Evolutionary conservation across 768 basidiomycete species (phyloP), one percentile per base, ranked within the genome.

Genomic region (Trametes sanguinea): DNA sequence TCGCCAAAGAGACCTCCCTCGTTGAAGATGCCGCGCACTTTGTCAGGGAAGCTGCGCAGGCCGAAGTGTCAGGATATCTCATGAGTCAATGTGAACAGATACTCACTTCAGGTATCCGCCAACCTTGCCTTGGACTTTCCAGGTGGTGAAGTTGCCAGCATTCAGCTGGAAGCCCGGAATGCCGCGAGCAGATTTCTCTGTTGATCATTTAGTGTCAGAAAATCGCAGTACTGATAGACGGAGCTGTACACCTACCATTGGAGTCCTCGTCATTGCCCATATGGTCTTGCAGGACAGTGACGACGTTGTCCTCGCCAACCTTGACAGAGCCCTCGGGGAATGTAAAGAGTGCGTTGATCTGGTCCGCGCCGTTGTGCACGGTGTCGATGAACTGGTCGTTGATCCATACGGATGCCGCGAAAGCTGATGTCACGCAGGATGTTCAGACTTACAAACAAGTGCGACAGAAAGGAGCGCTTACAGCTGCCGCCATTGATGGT

Each of bases 401-500:
- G 33, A 90, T 75, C 88, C 90, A 93, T 13, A 93, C 85, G 54
- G 88, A 90, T 2, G 90, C 90, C 32, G 92, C 90, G 66, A 94
- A 94, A 4, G 87, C 90, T 87, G 35, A 4, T 6, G 11, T 13
- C 16, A 32, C 1, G 16, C 11, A 33, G 47, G n/a, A 33, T 22
- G 44, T 9, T 16, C 22, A 14, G 42, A 27, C 13, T 5, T 40
- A 7, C 8, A 13, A 56, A 9, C 4, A n/a, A 6, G 11, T 5
- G n/a, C 17, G 33, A 9, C 16, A n/a, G 32, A 11, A n/a, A 1
- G 8, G 22, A 6, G 30, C 14, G 63, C 73, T 16, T 58, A 87
- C 89, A 89, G 80, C 84, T 81, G 10, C 92, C 90, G 7, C 92
- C 92, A 64, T 92, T 92, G 68, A 94, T 88, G 1, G 87, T 88